Evolutionary conservation across 2,329 filamentous ascomycete genomes (phyloP), one percentile per base, ranked within the genome.

Genomic region (Claviceps cyperi): DNA sequence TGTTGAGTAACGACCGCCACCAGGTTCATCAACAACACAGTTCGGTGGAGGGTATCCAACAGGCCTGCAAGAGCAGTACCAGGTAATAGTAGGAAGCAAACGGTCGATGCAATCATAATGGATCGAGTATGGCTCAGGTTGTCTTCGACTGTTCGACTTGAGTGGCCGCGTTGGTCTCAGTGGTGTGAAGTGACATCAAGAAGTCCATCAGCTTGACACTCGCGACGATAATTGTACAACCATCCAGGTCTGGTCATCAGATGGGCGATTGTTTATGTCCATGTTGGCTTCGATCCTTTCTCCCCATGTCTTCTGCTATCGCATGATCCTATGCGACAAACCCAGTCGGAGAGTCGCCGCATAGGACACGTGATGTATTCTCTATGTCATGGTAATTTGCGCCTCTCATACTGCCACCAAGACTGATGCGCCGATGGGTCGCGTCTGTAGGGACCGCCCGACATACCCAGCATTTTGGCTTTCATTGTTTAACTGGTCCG

Each of bases 361-460:
- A 45, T 40, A 28, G 47, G 50, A 53, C 49, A 49, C 49, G 51
- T 45, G 51, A 53, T 51, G 51, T 51, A 43, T 47, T 43, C 44
- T 48, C 45, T 47, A 48, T 49, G 37, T 49, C 51, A 46, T 36
- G 44, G 50, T 39, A 44, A 17, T 38, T 51, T 48, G 35, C 24
- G 46, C 24, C 43, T 46, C 37, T 32, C 22, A 51, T 46, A 24
- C 40, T 39, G 41, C 43, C 46, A 46, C 41, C 41, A 41, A 28
- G 28, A 35, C 15, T 7, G 24, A 45, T 35, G 43, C 43, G 44
- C 24, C 37, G 50, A 49, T 37, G 46, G 43, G 47, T 43, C 37
- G 46, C 35, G 45, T 37, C 43, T 46, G 22, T 22, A 41, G 36
- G 41, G 36, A 51, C 36, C 17, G 35, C 41, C 22, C 45, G 45